Conservation (phyloP, 106 monocot species). For the Dioscorea dumetorum region DNA sequence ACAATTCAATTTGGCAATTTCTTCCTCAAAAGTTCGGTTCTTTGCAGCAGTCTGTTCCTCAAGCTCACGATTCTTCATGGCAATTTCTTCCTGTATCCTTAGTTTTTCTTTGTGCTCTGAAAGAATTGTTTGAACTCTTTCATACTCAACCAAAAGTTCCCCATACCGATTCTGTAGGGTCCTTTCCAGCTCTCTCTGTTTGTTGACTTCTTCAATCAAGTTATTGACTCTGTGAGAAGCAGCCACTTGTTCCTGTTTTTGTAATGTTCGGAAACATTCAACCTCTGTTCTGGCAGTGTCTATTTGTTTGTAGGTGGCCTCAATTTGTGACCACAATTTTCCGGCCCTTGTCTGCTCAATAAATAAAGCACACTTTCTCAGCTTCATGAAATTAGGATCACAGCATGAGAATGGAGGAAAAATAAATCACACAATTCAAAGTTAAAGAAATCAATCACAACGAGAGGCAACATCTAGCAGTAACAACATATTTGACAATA, state of each 20-base stretch:
- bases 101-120: constrained; percentile 43
- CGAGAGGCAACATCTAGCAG: no score
- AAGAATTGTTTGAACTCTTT: constrained; percentile 40
- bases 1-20: constrained; percentile 14
- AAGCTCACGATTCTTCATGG: constrained; percentile 23
- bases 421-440: no score
- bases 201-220: constrained; percentile 67
- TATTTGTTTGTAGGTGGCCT: constrained; percentile 85
- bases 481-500: no score
- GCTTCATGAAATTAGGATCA: no score
- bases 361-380: not conserved
- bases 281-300: constrained; percentile 77
- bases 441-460: no score
- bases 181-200: constrained; percentile 63
- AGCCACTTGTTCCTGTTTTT: constrained; percentile 76
- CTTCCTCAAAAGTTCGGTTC: constrained; percentile 18
- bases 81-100: constrained; percentile 53
- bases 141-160: constrained; percentile 44
- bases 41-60: constrained; percentile 27
- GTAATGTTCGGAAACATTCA: constrained; percentile 70
- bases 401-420: no score
- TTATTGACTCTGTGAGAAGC: constrained; percentile 54
- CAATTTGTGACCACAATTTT: constrained; percentile 69
- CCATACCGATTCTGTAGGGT: constrained; percentile 66
- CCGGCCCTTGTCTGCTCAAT: constrained; percentile 55